A percentile compares a stretch with the other conserved stretches of the same genome.
Conservation (phyloP, 768 basidiomycete genomes). For the Gelatoporia subvermispora region DNA sequence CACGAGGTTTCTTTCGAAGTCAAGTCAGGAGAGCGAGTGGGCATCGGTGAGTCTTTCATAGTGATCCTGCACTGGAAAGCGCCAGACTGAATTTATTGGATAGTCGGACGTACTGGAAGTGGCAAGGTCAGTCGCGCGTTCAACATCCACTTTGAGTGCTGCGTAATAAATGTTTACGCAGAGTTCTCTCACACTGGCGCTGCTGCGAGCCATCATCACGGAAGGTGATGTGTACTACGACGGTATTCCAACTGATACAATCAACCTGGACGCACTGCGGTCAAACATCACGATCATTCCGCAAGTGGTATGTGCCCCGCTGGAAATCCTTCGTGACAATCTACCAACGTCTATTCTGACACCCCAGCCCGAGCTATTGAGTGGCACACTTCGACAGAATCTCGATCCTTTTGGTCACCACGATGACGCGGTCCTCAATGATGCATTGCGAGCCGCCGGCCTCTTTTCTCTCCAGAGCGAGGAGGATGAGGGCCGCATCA, state of each 20-base stretch:
- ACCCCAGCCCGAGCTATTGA: constrained; percentile 43
- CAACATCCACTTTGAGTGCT: constrained; percentile 6
- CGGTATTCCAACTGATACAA: constrained; percentile 35
- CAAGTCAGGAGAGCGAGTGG: constrained; percentile 53
- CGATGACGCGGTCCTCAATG: constrained; percentile 48
- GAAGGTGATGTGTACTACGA: constrained; percentile 51
- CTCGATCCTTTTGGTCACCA: constrained; percentile 55
- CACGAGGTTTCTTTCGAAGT: constrained; percentile 48
- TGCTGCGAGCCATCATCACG: constrained; percentile 52
- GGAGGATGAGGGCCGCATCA: constrained; percentile 32
- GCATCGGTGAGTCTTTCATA: constrained; percentile 36
- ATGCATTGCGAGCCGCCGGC: constrained; percentile 44
- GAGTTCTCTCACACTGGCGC: constrained; percentile 47
- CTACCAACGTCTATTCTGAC: too few relatives aligned
- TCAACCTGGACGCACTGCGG: constrained; percentile 52
- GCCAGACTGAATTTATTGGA: not conserved
- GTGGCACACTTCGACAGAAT: constrained; percentile 52
- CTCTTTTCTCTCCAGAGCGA: constrained; percentile 37
- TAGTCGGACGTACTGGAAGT: constrained; percentile 57
- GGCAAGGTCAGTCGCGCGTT: constrained; percentile 35
- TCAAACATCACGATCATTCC: constrained; percentile 57
- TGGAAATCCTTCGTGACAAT: not conserved
- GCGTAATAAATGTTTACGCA: constrained; percentile 9
- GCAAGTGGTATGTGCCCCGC: constrained; percentile 36
- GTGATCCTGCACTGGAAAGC: not conserved